phyloP scores from a whole-genome alignment of 2,329 filamentous ascomycete species.

The Teratosphaeria destructans region DNA sequence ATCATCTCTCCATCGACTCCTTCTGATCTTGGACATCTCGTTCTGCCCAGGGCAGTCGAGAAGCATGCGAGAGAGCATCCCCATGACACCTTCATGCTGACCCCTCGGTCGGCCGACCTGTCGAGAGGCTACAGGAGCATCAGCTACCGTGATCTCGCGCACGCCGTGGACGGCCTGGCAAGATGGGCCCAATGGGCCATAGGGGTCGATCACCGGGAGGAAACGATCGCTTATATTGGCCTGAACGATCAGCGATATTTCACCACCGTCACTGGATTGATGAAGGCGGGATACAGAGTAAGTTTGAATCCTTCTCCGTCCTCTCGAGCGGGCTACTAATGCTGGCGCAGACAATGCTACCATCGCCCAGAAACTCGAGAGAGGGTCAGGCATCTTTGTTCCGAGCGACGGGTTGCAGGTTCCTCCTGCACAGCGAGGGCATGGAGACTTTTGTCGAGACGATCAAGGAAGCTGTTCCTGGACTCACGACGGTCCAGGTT shows the following conservation, averaged over 20 bases:
- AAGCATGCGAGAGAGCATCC: constrained; percentile 10
- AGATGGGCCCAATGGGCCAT: constrained; percentile 9
- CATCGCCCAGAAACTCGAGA: constrained; percentile 1
- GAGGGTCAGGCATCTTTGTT: constrained; percentile 2
- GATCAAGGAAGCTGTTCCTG: not conserved
- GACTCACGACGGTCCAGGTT: not conserved
- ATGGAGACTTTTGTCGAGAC: not conserved
- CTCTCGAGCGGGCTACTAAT: not conserved
- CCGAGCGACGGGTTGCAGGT: not conserved
- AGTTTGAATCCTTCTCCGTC: too few relatives aligned
- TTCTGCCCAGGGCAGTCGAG: constrained; percentile 4
- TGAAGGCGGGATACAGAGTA: constrained; percentile 1
- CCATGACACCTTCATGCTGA: constrained; percentile 12
- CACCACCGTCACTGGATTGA: not conserved
- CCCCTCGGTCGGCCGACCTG: constrained; percentile 10
- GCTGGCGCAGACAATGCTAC: not conserved
- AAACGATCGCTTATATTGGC: constrained; percentile 5
- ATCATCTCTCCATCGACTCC: not conserved
- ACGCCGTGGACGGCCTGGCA: constrained; percentile 10
- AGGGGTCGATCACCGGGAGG: constrained; percentile 5
- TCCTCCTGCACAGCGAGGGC: constrained; percentile 2
- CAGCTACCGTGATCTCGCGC: constrained; percentile 11
- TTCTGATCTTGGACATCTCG: not conserved
- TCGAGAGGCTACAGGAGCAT: constrained; percentile 12
- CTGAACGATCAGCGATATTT: constrained; percentile 2